These are phyloP conservation scores for Rickenella mellea DNA, from an alignment of 768 basidiomycete genomes.

Conservation along the genomic window DNA sequence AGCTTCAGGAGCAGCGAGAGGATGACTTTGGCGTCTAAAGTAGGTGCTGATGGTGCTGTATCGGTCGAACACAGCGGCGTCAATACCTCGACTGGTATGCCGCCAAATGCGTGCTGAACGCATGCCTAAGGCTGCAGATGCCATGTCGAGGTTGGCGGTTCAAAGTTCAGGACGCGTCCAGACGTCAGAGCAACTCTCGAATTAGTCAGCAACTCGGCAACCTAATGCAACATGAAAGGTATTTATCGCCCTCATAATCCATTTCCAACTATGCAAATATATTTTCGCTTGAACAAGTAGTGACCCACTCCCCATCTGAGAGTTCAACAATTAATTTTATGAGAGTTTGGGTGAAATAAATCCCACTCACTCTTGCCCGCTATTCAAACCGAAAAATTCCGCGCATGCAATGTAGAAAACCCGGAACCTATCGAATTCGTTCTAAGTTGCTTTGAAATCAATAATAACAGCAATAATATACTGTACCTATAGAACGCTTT, in stretches of 20 bases:
- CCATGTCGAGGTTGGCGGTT: too few relatives aligned
- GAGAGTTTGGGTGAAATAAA: conserved; percentile 12
- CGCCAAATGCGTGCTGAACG: too few relatives aligned
- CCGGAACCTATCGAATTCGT: conserved; percentile 34
- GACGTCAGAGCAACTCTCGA: too few relatives aligned
- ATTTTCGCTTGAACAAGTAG: conserved; percentile 38
- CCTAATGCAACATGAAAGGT: too few relatives aligned
- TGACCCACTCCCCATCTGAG: conserved; percentile 48
- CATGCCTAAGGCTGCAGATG: too few relatives aligned
- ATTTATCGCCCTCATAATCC: too few relatives aligned
- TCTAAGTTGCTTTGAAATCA: not conserved
- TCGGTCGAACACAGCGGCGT: conserved; percentile 43
- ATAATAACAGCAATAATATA: not conserved
- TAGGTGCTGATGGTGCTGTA: conserved; percentile 51
- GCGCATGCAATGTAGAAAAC: conserved; percentile 68
- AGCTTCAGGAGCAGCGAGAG: conserved; percentile 6
- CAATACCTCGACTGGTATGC: too few relatives aligned
- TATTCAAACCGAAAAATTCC: conserved; percentile 54
- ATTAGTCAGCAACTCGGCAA: too few relatives aligned
- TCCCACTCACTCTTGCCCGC: conserved; percentile 49
- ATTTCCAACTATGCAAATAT: too few relatives aligned
- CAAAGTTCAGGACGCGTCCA: too few relatives aligned
- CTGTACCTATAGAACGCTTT: conserved; percentile 47
- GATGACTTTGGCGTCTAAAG: conserved; percentile 31
- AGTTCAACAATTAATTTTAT: not conserved